These are phyloP conservation scores for Colletotrichum cuscutae DNA, from an alignment of 2,329 filamentous ascomycete genomes.

Conservation along the genomic window DNA sequence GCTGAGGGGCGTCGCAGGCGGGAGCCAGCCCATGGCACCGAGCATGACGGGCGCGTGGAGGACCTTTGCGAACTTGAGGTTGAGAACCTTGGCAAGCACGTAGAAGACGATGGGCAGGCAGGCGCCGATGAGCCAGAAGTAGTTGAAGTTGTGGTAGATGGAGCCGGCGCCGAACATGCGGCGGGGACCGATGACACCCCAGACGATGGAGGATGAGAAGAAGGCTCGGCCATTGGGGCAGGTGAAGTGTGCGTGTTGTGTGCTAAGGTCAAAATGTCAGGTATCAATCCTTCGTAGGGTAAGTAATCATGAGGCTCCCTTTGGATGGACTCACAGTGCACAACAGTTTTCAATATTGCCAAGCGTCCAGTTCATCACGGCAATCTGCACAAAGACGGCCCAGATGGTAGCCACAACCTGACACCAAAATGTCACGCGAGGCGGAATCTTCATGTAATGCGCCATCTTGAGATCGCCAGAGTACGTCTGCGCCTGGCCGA, in stretches of 20 bases:
- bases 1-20: slow-evolving; percentile 68
- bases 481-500: slow-evolving; percentile 40
- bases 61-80: slow-evolving; percentile 54
- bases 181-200: slow-evolving; percentile 66
- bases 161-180: slow-evolving; percentile 63
- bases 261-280: slow-evolving; percentile 40
- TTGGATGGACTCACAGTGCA: slow-evolving; percentile 1
- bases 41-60: slow-evolving; percentile 68
- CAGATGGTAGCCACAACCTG: slow-evolving; percentile 66
- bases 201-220: slow-evolving; percentile 66
- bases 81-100: slow-evolving; percentile 44
- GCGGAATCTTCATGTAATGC: slow-evolving; percentile 65
- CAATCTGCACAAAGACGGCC: slow-evolving; percentile 54
- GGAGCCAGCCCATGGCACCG: slow-evolving; percentile 62
- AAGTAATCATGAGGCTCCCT: background rate
- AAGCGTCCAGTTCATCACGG: slow-evolving; percentile 45
- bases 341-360: slow-evolving; percentile 60
- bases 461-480: slow-evolving; percentile 61
- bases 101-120: slow-evolving; percentile 60
- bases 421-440: slow-evolving; percentile 67
- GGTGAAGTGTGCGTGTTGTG: slow-evolving; percentile 51
- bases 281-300: background rate
- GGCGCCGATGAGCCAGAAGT: slow-evolving; percentile 53
- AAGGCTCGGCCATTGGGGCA: slow-evolving; percentile 52
- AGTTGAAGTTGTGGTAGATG: slow-evolving; percentile 36